These are phyloP conservation scores for Lachancea quebecensis DNA, from an alignment of 805 yeast species.

Conservation along the genomic window DNA sequence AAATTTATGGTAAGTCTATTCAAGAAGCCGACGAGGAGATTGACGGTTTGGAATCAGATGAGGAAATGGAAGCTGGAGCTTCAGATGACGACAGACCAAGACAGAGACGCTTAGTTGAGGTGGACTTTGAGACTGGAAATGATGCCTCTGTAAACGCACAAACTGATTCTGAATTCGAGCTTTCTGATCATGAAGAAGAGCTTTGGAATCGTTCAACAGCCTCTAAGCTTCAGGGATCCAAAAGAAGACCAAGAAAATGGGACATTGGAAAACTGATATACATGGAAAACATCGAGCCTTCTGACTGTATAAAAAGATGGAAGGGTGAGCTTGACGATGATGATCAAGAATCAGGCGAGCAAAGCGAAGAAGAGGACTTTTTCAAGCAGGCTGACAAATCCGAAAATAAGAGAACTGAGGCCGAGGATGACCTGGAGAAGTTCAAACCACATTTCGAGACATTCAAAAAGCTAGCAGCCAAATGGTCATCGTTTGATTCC, in stretches of 20 bases:
- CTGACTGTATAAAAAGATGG: slow-evolving; percentile 70
- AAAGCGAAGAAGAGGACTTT: slow-evolving; percentile 41
- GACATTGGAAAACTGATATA: slow-evolving; percentile 77
- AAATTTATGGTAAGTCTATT: slow-evolving; percentile 47
- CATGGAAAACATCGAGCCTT: slow-evolving; percentile 68
- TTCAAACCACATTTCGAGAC: slow-evolving; percentile 32
- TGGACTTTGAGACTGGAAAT: slow-evolving; percentile 38
- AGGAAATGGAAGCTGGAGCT: slow-evolving; percentile 36
- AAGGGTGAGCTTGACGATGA: slow-evolving; percentile 44
- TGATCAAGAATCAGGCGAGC: slow-evolving; percentile 17
- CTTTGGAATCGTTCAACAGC: slow-evolving; percentile 44
- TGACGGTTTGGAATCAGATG: slow-evolving; percentile 39
- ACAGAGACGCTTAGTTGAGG: slow-evolving; percentile 37
- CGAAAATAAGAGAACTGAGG: slow-evolving; percentile 1
- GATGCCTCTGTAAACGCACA: slow-evolving; percentile 39
- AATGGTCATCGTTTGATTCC: slow-evolving; percentile 25
- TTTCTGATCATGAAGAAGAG: slow-evolving; percentile 34
- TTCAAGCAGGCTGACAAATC: slow-evolving; percentile 44
- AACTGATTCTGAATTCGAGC: slow-evolving; percentile 47
- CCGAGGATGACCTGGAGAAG: slow-evolving; percentile 27
- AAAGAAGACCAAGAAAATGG: slow-evolving; percentile 50
- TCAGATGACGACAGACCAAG: slow-evolving; percentile 28
- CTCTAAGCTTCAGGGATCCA: slow-evolving; percentile 47
- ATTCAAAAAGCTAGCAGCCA: slow-evolving; percentile 24
- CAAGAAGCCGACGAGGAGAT: slow-evolving; percentile 41